These are phyloP conservation scores for Leccinum aurantiacum DNA, from an alignment of 768 basidiomycete species.

Conservation along the genomic window DNA sequence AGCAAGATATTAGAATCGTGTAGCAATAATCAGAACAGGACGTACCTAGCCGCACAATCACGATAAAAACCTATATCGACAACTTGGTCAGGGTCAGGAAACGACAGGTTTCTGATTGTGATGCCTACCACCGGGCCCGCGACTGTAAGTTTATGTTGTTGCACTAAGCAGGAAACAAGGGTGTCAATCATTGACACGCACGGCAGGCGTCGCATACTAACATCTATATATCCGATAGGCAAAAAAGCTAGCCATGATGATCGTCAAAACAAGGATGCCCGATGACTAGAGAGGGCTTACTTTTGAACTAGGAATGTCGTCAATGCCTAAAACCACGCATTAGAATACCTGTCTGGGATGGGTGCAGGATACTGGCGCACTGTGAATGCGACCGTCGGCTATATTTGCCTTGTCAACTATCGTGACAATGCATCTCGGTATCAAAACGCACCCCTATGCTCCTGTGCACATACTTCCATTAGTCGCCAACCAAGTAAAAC, in stretches of 20 bases:
- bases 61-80: conserved; percentile 12
- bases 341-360: neutral
- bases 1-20: neutral
- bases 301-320: conserved; percentile 27
- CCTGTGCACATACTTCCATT: conserved; percentile 10
- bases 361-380: conserved; percentile 6
- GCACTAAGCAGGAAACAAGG: conserved; percentile 8
- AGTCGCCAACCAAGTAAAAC: neutral
- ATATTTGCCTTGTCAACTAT: neutral
- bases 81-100: neutral
- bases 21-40: neutral
- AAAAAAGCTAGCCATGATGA: conserved; percentile 20
- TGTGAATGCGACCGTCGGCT: conserved; percentile 25
- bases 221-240: conserved; percentile 26
- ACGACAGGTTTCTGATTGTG: neutral
- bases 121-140: conserved; percentile 20
- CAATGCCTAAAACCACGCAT: conserved; percentile 17
- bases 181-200: neutral
- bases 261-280: neutral
- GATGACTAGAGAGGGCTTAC: neutral
- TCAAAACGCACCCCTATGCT: conserved; percentile 23
- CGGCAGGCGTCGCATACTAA: conserved; percentile 3
- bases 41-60: conserved; percentile 23
- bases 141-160: conserved; percentile 9
- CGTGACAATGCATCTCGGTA: neutral